Base-by-base conservation (phyloP, 1,284 basidiomycete species). In the Exobasidium rhododendri region DNA sequence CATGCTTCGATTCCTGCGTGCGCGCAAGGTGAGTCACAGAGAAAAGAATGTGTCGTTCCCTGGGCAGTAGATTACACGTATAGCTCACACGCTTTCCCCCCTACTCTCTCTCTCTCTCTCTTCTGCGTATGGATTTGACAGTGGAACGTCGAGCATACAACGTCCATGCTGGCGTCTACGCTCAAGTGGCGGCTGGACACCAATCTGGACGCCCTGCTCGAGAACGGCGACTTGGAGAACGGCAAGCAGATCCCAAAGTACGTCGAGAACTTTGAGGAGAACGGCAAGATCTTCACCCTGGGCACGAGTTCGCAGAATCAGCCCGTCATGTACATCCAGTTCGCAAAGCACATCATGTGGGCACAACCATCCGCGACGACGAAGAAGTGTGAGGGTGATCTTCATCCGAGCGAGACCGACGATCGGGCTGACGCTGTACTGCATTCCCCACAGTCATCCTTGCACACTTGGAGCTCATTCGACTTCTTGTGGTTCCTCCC, bases 1-100 rank as follows among this genome's bases (percentile, higher is more conserved):
- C 29, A 67, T 78, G 60, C 72, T 81, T 28, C 73, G 80, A 26
- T 81, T 81, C 70, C 63, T 81, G 0, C 74, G 81, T 47, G 81
- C 80, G 1, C 73, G 81, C 14, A 71, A 80, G 68, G 81, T 70
- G 75, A 20, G 75, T n/a, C n/a, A n/a, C n/a, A n/a, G n/a, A n/a
- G n/a, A n/a, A n/a, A n/a, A n/a, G n/a, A n/a, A n/a, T n/a, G n/a
- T n/a, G n/a, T n/a, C n/a, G n/a, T n/a, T n/a, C n/a, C n/a, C n/a
- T n/a, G n/a, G n/a, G n/a, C n/a, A n/a, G n/a, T n/a, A n/a, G n/a
- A n/a, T n/a, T n/a, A n/a, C n/a, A n/a, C n/a, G n/a, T n/a, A n/a
- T n/a, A n/a, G n/a, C n/a, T n/a, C n/a, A n/a, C n/a, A n/a, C n/a
- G n/a, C n/a, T n/a, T n/a, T n/a, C n/a, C n/a, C n/a, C n/a, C n/a